Base-by-base conservation (phyloP, 1,284 basidiomycete genomes). In the Leccinum angustisporum region DNA sequence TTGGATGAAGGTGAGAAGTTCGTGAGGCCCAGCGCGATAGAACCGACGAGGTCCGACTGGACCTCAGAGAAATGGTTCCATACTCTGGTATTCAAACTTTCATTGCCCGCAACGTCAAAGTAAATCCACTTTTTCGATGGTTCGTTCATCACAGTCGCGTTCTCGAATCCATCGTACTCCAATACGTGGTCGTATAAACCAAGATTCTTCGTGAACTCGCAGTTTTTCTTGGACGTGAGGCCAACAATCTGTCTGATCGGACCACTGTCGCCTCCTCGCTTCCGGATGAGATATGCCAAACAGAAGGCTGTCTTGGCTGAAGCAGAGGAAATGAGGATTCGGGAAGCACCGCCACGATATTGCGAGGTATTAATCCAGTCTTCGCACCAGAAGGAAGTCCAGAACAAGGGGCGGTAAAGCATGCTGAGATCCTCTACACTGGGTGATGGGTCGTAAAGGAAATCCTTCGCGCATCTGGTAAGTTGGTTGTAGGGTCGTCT, bases 351-450 rank as follows among this genome's bases (percentile, higher is more conserved):
- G 1, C 77, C 76, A 43, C 75, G 77, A 68, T 86, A 87, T 14
- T 67, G 63, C 4, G 80, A 77, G 2, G 76, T 72, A 60, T 80
- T 72, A 3, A 88, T 69, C 85, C 85, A 88, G 67, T 88, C 87
- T 67, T 88, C 85, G 65, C 80, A 86, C 86, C 86, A 88, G 66
- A 81, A 88, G 2, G 86, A 80, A 0, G 86, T 88, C 86, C 86
- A 88, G 71, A 86, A 87, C 7, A 88, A 75, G 0, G 86, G 86
- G 0, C 86, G 81, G 63, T 85, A 88, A 16, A 88, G 78, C 86
- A 88, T 87, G 0, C 80, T 82, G 38, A 86, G 73, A 66, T 86
- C 86, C 68, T 88, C 87, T 1, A 73, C 71, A 2, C 67, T 62
- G 0, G 80, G 75, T 0, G 78, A 77, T 0, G 81, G 72, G 18